Percentiles rank a stretch among this genome's conserved stretches.
Conservation (phyloP, 108 stramenopile species). For the Schizochytrium sp. region DNA sequence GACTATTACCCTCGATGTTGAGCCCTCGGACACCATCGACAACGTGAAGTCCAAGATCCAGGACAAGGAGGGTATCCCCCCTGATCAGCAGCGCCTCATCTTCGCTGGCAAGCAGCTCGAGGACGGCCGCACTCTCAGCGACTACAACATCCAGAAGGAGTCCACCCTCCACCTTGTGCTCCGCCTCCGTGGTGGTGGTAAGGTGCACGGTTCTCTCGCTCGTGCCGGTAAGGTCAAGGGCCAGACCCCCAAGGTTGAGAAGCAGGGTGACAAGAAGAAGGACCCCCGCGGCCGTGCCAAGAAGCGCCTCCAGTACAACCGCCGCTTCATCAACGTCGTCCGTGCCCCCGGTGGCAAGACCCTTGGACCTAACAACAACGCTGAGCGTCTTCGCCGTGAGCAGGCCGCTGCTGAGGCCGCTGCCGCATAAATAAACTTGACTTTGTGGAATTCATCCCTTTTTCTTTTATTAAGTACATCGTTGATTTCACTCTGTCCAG, state of each 20-base stretch:
- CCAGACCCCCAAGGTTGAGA: constrained; percentile 98
- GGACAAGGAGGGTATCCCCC: constrained; percentile 98
- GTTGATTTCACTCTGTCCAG: background rate
- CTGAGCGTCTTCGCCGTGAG: constrained; percentile 72
- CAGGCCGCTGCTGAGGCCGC: constrained; percentile 57
- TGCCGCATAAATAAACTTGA: constrained; percentile 18
- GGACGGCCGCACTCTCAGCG: constrained; percentile 89
- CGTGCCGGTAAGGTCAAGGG: constrained; percentile 99
- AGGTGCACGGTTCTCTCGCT: constrained; percentile 99
- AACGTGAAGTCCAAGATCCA: constrained; percentile 99
- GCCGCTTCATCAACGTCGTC: constrained; percentile 98
- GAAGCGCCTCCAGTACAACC: constrained; percentile 99
- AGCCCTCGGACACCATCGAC: constrained; percentile 98
- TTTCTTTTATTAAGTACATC: background rate
- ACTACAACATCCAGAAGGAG: constrained; percentile 97
- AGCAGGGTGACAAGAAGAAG: constrained; percentile 94
- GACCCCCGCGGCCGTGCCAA: constrained; percentile 95
- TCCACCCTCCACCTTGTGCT: constrained; percentile 95
- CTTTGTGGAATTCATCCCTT: constrained; percentile 14
- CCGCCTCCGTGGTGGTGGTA: constrained; percentile 85
- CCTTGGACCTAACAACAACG: constrained; percentile 98
- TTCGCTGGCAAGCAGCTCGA: constrained; percentile 95
- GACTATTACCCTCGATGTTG: constrained; percentile 98
- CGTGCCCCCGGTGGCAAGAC: constrained; percentile 96
- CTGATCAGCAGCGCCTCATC: constrained; percentile 94